Evolutionary conservation across 2,329 filamentous ascomycete species (phyloP), one percentile per base, ranked within the genome.

Genomic region (Aspergillus fructus): DNA sequence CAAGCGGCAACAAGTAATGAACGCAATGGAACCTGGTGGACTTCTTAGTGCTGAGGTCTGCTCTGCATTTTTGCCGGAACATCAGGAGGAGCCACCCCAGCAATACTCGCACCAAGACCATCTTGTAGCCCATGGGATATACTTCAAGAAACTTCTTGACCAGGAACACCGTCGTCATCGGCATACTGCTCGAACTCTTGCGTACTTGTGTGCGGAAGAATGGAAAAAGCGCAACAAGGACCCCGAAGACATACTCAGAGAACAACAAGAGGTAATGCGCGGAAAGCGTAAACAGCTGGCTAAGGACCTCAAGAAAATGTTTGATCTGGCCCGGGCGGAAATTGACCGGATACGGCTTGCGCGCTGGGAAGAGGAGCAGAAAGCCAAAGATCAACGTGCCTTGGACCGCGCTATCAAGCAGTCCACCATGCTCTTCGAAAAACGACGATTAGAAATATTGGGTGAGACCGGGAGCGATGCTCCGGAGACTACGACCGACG

Each of bases 21-120:
- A 86, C 48, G 93, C 91, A 62, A 85, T 86, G 3, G 81, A 90
- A 66, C 84, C 87, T 5, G 93, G 92, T 15, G 91, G 91, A 2
- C 71, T 92, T 4, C 80, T 97, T 27, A 91, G 89, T 50, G 78
- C 82, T 53, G 85, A 86, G 59, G 81, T 83, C 59, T 93, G 90
- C 69, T 88, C 87, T 2, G 77, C 88, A 23, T 94, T 90, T 65
- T 81, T 87, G 17, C 89, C 90, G 0, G 90, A 94, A 61, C 80
- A 85, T 12, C 82, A 83, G 59, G 87, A 90, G 56, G 89, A 96
- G 66, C 90, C 90, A 0, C 84, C 86, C 0, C 82, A 84, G 52
- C 91, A 94, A 67, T 97, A 91, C 80, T 87, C 89, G n/a, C 92
- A 96, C 64, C 84, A 86, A 68, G 93, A 97, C 68, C 90, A 97